phyloP scores from a whole-genome alignment of 257 asterid species.

The Ligustrum vulgare region DNA sequence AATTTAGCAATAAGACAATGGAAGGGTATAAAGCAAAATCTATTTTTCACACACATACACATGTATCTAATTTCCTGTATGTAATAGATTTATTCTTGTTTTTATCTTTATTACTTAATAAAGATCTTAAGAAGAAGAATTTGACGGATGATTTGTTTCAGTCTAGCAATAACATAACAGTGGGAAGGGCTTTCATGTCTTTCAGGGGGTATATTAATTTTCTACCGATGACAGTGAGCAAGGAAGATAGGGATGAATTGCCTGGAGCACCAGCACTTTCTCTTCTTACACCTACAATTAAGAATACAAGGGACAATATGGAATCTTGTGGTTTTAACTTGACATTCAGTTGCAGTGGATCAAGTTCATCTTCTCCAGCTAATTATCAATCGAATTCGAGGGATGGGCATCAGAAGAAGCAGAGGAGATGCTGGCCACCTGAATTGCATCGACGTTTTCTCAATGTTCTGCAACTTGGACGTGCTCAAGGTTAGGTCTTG shows the following conservation, averaged over 20 bases:
- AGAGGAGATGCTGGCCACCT: conserved; percentile 63
- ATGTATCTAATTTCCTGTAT: conserved; percentile 3
- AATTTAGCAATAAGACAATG: conserved; percentile 22
- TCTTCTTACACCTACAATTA: conserved; percentile 58
- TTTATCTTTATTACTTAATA: conserved; percentile 15
- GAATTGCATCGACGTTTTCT: conserved; percentile 55
- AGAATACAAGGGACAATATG: conserved; percentile 47
- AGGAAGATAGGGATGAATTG: conserved; percentile 43
- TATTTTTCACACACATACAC: neutral
- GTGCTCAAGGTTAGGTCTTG: conserved; percentile 49
- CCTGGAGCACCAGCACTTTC: conserved; percentile 57
- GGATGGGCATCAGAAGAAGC: conserved; percentile 46
- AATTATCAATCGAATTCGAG: conserved; percentile 38
- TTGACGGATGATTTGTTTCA: conserved; percentile 36
- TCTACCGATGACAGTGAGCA: conserved; percentile 34
- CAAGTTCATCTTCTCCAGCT: conserved; percentile 53
- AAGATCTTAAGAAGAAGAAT: conserved; percentile 43
- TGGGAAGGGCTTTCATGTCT: conserved; percentile 41
- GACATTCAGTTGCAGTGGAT: conserved; percentile 40
- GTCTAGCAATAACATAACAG: conserved; percentile 38
- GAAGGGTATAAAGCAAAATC: conserved; percentile 40
- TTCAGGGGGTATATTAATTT: conserved; percentile 35
- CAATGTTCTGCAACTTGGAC: conserved; percentile 54
- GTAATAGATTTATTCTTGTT: conserved; percentile 1
- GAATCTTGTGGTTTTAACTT: conserved; percentile 37